Evolutionary conservation across 768 basidiomycete species (phyloP), one percentile per base, ranked within the genome.

Genomic region (Filobasidium floriforme): DNA sequence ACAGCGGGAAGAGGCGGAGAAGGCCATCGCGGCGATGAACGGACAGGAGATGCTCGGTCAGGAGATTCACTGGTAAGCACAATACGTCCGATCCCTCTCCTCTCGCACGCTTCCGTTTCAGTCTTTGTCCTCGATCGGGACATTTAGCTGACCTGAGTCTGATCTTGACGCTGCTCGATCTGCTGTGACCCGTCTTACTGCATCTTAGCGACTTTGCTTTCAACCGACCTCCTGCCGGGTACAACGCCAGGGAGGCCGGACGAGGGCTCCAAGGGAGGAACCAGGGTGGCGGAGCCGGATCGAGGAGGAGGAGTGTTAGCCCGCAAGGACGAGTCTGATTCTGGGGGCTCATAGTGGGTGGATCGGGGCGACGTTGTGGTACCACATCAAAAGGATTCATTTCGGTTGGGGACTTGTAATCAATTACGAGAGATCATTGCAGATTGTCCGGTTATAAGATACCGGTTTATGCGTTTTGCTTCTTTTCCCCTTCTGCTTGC

Each of bases 1-100:
- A 75, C 93, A 91, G 6, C 88, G 90, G 85, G 83, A 87, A 12
- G 93, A 98, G 68, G 96, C 96, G 0, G 90, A 96, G 73, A 85
- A 86, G 29, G 96, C 96, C 19, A 94, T 99, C 68, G 89, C 92
- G 65, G 88, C 87, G 55, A 92, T 92, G 28, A 86, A 88, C 26
- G 90, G 90, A 1, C 87, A 89, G 4, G 81, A 84, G 7, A 79
- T 98, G 64, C 80, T 99, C 63, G 96, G 96, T 73, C 91, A 98
- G 80, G 81, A 79, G 19, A 82, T 98, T 52, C 86, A 89, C 70
- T 93, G 74, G 78, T 79, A 63, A 64, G 76, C 70, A 1, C 14
- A 14, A 22, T 6, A 49, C 46, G 32, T 4, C 32, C 32, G 32
- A 49, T 12, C n/a, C 37, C 46, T 41, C 43, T 11, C 37, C 6